These are phyloP conservation scores for Tolypocladium guangdongense DNA, from an alignment of 2,329 filamentous ascomycete genomes.

Conservation along the genomic window DNA sequence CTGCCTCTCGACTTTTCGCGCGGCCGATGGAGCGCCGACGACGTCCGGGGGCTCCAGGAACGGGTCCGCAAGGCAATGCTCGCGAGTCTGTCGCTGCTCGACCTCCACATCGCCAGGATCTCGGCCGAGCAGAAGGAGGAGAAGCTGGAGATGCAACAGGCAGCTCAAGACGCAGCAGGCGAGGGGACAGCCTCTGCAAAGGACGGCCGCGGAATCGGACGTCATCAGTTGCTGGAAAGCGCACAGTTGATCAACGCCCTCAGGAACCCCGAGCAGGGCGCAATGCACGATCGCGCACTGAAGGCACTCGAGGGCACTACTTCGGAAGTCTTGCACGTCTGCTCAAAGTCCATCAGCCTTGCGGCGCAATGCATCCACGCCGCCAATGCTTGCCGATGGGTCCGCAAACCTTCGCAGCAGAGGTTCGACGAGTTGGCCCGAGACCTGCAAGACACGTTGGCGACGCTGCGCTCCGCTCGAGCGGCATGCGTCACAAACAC, in stretches of 20 bases:
- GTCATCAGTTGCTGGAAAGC: constrained; percentile 19
- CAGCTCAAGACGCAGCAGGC: background rate
- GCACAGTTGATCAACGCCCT: constrained; percentile 24
- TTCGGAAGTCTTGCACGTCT: constrained; percentile 12
- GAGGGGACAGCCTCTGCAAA: constrained; percentile 1
- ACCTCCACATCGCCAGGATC: constrained; percentile 28
- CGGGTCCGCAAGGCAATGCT: constrained; percentile 24
- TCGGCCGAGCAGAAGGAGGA: constrained; percentile 11
- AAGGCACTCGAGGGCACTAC: constrained; percentile 19
- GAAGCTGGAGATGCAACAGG: background rate
- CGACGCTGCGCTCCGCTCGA: constrained; percentile 15
- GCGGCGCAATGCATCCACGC: constrained; percentile 13
- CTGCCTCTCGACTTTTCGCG: constrained; percentile 34
- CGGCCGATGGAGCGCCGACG: constrained; percentile 32
- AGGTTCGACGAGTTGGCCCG: constrained; percentile 11
- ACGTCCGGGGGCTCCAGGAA: constrained; percentile 26
- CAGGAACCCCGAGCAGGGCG: constrained; percentile 22
- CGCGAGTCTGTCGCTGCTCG: constrained; percentile 23
- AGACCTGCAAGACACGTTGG: constrained; percentile 10
- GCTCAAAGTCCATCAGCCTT: constrained; percentile 13
- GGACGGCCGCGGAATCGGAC: constrained; percentile 8
- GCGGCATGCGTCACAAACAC: constrained; percentile 18
- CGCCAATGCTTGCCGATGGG: constrained; percentile 20
- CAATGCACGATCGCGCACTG: constrained; percentile 19
- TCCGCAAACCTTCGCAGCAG: constrained; percentile 9